These are phyloP conservation scores for Prunus yedoensis DNA, from an alignment of 331 rosid species.

Conservation along the genomic window DNA sequence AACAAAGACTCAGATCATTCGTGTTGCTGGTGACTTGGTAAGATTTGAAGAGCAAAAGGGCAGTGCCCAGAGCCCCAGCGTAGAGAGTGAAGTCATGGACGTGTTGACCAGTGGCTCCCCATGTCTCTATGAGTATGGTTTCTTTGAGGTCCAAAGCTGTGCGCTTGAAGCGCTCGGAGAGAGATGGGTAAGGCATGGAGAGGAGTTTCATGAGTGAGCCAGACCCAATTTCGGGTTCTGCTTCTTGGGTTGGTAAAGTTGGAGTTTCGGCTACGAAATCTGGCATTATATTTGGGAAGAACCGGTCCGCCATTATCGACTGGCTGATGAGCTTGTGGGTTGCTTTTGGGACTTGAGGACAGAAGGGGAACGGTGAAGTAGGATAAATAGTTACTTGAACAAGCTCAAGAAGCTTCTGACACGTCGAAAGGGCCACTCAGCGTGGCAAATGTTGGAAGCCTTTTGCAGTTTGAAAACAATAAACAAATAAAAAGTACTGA, in stretches of 20 bases:
- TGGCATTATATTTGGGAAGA: conserved; percentile 62
- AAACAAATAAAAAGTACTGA: no score
- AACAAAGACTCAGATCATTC: conserved; percentile 54
- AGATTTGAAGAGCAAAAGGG: conserved; percentile 62
- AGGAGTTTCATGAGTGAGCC: conserved; percentile 60
- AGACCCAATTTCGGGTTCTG: conserved; percentile 26
- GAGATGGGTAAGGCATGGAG: conserved; percentile 52
- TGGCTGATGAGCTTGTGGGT: background rate
- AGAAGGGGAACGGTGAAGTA: no score
- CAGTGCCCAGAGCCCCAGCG: conserved; percentile 67
- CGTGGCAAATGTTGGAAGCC: no score
- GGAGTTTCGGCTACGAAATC: conserved; percentile 52
- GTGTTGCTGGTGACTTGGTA: conserved; percentile 41
- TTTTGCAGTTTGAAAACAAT: no score
- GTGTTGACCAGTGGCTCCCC: conserved; percentile 48
- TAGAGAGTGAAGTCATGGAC: conserved; percentile 60
- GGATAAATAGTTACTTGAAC: no score
- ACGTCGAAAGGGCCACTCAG: background rate
- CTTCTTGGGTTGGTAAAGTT: conserved; percentile 27
- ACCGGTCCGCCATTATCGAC: conserved; percentile 54
- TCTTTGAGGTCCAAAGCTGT: conserved; percentile 75
- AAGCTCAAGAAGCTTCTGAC: background rate
- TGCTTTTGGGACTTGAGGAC: no score
- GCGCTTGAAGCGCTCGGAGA: conserved; percentile 66
- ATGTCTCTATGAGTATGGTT: conserved; percentile 56